Conservation (phyloP, 108 stramenopile species). For the Stephanodiscus triporus region DNA sequence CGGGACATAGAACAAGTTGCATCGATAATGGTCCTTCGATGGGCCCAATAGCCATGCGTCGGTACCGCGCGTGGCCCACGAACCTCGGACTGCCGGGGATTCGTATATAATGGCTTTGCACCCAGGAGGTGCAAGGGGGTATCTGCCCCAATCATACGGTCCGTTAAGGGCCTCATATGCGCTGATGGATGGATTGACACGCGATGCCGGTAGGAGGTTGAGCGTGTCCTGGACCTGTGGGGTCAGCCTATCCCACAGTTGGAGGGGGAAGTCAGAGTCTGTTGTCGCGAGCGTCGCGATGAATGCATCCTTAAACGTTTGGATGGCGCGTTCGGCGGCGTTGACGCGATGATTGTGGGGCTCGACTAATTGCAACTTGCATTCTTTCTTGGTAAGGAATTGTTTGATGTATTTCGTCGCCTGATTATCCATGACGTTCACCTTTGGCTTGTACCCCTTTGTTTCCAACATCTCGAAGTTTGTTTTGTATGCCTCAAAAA, state of each 20-base stretch:
- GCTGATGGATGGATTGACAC: constrained; percentile 37
- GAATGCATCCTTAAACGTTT: constrained; percentile 49
- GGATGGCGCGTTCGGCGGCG: constrained; percentile 54
- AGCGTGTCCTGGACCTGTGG: constrained; percentile 43
- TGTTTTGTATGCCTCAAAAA: background rate
- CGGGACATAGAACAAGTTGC: constrained; percentile 21
- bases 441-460: background rate
- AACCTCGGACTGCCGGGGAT: constrained; percentile 6
- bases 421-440: constrained; percentile 1
- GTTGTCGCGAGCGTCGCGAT: constrained; percentile 33
- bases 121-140: constrained; percentile 54
- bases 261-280: constrained; percentile 34
- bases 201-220: constrained; percentile 38
- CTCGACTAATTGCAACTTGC: background rate
- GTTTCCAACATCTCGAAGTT: background rate
- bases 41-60: constrained; percentile 34
- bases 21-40: constrained; percentile 21
- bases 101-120: constrained; percentile 20
- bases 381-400: background rate
- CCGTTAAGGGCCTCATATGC: constrained; percentile 26
- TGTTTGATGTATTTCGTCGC: background rate
- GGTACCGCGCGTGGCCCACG: constrained; percentile 17
- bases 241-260: constrained; percentile 37
- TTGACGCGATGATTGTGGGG: constrained; percentile 32
- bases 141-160: constrained; percentile 39